These are phyloP conservation scores for Stemphylium lycopersici DNA, from an alignment of 2,329 filamentous ascomycete genomes.

Conservation along the genomic window DNA sequence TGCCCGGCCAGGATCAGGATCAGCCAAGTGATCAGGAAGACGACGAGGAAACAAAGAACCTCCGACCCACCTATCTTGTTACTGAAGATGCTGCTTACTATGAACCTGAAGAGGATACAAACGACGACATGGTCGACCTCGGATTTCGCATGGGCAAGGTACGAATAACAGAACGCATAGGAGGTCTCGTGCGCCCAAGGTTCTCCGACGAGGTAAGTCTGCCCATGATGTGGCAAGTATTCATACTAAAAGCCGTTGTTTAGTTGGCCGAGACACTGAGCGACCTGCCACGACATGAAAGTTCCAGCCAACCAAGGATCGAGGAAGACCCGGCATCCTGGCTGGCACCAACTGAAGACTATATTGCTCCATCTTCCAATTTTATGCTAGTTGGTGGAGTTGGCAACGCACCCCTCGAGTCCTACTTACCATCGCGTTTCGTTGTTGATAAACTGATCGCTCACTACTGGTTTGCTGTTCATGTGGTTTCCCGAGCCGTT, in stretches of 20 bases:
- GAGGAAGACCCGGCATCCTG: conserved; percentile 50
- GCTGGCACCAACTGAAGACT: conserved; percentile 68
- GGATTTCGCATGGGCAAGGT: conserved; percentile 74
- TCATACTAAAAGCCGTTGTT: conserved; percentile 2
- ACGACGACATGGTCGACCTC: conserved; percentile 74
- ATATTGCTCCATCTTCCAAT: conserved; percentile 70
- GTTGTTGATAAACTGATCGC: conserved; percentile 67
- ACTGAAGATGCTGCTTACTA: conserved; percentile 72
- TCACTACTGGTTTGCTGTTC: conserved; percentile 72
- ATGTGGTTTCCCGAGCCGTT: conserved; percentile 70
- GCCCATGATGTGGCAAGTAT: background rate
- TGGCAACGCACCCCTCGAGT: conserved; percentile 57
- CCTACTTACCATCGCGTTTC: conserved; percentile 65
- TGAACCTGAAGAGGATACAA: conserved; percentile 64
- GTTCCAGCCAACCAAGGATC: conserved; percentile 13
- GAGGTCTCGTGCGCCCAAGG: conserved; percentile 72
- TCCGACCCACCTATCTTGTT: conserved; percentile 68
- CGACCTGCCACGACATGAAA: conserved; percentile 30
- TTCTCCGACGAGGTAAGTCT: conserved; percentile 70
- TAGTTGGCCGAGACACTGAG: conserved; percentile 43
- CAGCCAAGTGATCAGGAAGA: conserved; percentile 63
- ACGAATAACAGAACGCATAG: conserved; percentile 75
- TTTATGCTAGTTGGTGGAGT: conserved; percentile 66
- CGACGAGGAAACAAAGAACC: conserved; percentile 60
- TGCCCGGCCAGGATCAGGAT: conserved; percentile 48